phyloP scores from a whole-genome alignment of 306 rosid species.

The Quercus mongolica region DNA sequence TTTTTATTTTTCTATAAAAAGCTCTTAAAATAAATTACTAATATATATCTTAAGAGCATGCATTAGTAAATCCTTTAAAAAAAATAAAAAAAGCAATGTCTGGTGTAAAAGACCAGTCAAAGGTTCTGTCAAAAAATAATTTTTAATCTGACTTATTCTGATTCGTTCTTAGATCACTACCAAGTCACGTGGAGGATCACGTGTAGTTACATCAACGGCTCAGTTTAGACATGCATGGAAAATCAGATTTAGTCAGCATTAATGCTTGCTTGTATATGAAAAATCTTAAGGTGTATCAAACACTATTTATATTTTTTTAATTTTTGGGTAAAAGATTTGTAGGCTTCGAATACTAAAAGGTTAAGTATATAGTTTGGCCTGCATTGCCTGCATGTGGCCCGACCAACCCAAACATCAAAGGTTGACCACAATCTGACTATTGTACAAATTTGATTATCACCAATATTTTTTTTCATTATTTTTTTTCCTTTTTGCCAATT shows the following conservation, averaged over 20 bases:
- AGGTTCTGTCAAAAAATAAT: not conserved
- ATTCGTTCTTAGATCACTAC: conserved; percentile 8
- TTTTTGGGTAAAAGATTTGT: not conserved
- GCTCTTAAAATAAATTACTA: accelerated
- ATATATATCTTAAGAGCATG: accelerated
- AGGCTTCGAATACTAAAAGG: not conserved
- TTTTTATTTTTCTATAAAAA: too few relatives aligned
- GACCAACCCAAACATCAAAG: conserved; percentile 21
- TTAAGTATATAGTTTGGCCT: not conserved
- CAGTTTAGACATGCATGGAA: conserved; percentile 27
- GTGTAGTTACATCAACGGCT: conserved; percentile 26
- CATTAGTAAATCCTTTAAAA: too few relatives aligned
- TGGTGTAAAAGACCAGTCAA: conserved; percentile 7
- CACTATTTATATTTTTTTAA: not conserved
- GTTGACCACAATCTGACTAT: conserved; percentile 36
- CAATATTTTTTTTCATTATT: too few relatives aligned
- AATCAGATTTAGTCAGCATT: conserved; percentile 15
- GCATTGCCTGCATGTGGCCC: conserved; percentile 26
- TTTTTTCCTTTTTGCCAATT: too few relatives aligned
- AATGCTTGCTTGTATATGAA: not conserved
- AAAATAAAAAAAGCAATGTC: too few relatives aligned
- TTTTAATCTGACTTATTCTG: conserved; percentile 11
- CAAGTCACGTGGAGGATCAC: conserved; percentile 22
- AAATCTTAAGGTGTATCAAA: not conserved
- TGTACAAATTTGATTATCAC: not conserved